Percentiles rank a stretch among this genome's conserved stretches.
These are phyloP conservation scores for Pichia terricola DNA, from an alignment of 1,139 yeast species.

Conservation along the genomic window DNA sequence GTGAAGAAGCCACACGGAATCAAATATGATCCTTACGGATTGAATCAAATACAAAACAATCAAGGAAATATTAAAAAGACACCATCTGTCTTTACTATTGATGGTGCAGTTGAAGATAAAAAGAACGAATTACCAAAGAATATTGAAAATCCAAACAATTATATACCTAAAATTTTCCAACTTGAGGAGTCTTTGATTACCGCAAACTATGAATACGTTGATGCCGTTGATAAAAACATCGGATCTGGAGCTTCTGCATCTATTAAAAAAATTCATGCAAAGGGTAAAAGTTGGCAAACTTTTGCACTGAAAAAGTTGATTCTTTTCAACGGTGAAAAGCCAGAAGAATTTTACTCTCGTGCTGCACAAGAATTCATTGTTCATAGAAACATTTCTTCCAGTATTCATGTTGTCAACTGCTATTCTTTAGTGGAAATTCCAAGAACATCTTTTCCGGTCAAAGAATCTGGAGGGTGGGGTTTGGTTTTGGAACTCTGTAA, in stretches of 20 bases:
- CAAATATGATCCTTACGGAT: conserved; percentile 26
- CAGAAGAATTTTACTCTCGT: conserved; percentile 58
- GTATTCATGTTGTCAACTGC: conserved; percentile 59
- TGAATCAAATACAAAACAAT: conserved; percentile 11
- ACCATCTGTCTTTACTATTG: conserved; percentile 7
- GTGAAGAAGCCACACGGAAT: conserved; percentile 12
- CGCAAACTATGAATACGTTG: conserved; percentile 49
- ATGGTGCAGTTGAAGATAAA: conserved; percentile 28
- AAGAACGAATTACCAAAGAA: conserved; percentile 50
- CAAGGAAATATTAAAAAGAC: neutral
- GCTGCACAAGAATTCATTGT: conserved; percentile 60
- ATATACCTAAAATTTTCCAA: conserved; percentile 45
- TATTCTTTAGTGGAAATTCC: conserved; percentile 50
- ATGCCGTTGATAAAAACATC: conserved; percentile 34
- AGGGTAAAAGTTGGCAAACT: conserved; percentile 21
- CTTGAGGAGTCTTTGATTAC: conserved; percentile 43
- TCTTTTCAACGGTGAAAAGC: conserved; percentile 51
- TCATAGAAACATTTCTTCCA: conserved; percentile 42
- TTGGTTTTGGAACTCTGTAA: conserved; percentile 57
- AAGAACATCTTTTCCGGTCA: conserved; percentile 32
- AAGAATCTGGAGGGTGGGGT: conserved; percentile 70
- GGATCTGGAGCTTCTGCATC: conserved; percentile 72
- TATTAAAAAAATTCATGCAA: conserved; percentile 30
- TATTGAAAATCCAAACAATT: conserved; percentile 58
- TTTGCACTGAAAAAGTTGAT: conserved; percentile 62